Evolutionary conservation across 1,284 basidiomycete genomes (phyloP), one percentile per base, ranked within the genome.

Genomic region (Trametes sp.): DNA sequence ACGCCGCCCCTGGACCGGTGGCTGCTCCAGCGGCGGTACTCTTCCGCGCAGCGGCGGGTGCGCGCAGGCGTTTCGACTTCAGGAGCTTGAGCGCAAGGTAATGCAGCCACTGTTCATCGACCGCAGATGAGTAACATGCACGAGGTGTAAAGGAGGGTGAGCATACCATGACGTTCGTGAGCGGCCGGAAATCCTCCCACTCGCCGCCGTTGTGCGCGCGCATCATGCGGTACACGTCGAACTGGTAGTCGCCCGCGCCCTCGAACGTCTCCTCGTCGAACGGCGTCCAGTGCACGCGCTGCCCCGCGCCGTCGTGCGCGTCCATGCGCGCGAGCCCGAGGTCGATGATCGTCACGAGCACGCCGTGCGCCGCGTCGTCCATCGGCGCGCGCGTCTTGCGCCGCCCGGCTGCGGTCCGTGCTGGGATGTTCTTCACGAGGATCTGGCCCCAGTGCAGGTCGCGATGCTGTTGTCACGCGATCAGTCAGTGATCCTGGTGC

Each of bases 381-480:
- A 92, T 89, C 21, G 73, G 7, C 4, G 42, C 60, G 44, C 73
- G 80, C 28, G 69, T 68, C 7, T 69, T 59, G 48, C 59, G 28
- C 26, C 61, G 66, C 59, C 72, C 48, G 4, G 24, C 19, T 31
- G 16, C 51, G 66, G 70, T 59, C 72, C 76, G 59, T 75, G 74
- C 31, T n/a, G 80, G 73, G 16, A 82, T 49, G 59, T 84, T 81
- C 69, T 87, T 88, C 51, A 99, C 87, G 11, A 99, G 85, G 53
- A 99, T 92, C 76, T 99, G 98, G n/a, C 97, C 97, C 88, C 95
- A 95, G 73, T 99, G 97, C 36, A 99, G 83, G 76, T 99, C 97
- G 21, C 97, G 94, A 77, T 99, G 98, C 94, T 98, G 73, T 31
- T 24, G n/a, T 13, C 9, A n/a, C 60, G 42, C n/a, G n/a, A n/a